Evolutionary conservation across 1,284 basidiomycete genomes (phyloP), one percentile per base, ranked within the genome.

Genomic region (Boletellus deceptivus): DNA sequence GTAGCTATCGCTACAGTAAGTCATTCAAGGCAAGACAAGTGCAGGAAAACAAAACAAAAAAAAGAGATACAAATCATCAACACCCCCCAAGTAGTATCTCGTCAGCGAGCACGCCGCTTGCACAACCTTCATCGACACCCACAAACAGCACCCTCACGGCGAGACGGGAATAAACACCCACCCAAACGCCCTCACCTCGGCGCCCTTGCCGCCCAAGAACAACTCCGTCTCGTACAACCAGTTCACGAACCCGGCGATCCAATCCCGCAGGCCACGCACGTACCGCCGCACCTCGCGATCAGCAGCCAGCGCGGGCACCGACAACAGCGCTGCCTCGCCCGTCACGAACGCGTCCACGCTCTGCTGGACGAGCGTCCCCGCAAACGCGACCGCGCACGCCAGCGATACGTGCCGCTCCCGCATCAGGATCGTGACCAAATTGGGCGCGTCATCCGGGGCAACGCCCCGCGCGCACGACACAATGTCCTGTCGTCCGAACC

Each of bases 191-290:
- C 79, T 71, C 17, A 84, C 77, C 58, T 85, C 79, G 42, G 75
- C 75, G 0, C 79, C 80, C 50, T 75, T 77, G 34, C 72, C 72
- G 37, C 79, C 80, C 50, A 85, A 76, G 58, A 77, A 83, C 43
- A 80, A 58, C 49, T 80, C 73, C 3, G 75, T 80, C 63, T 83
- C 80, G 56, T 84, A 85, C 18, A 75, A 52, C 82, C 82, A 84
- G 54, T 84, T 76, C 16, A 80, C 59, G 16, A 68, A 70, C 2
- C 81, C 83, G 5, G 75, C 70, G 43, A 83, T 70, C 53, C 73
- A 79, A 49, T 82, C 75, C 42, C 74, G 75, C 43, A 83, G 61
- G 14, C 72, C 74, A n/a, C 69, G 74, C 27, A 78, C 60, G 55
- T 77, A 78, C 11, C 69, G 64, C 22, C 64, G 61, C 16, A 73